Percentiles rank a stretch among this genome's conserved stretches.
Evolutionary conservation across 768 basidiomycete species (phyloP).

Genomic region (Boletus patriciae): DNA sequence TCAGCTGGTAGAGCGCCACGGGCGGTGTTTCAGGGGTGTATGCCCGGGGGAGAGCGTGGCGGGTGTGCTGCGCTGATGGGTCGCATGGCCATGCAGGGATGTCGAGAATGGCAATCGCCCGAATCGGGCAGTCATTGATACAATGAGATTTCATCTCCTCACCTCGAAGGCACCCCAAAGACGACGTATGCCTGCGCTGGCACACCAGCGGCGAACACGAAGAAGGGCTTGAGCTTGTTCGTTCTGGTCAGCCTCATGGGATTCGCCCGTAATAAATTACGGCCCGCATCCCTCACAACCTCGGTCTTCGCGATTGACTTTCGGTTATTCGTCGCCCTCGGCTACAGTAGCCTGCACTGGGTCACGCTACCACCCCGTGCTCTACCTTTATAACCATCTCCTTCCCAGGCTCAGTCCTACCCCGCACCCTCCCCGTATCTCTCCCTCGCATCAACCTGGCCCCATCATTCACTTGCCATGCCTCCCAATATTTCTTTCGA

Average conservation of each 20-base stretch:
- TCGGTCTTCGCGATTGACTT: not conserved
- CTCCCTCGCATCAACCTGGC: not conserved
- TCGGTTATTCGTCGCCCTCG: constrained; percentile 14
- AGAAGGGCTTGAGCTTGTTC: not conserved
- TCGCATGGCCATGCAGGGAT: too few relatives aligned
- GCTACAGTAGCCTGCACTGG: not conserved
- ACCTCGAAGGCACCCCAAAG: not conserved
- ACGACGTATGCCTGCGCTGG: not conserved
- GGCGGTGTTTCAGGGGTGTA: constrained; percentile 3
- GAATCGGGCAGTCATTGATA: not conserved
- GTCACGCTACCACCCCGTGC: constrained; percentile 8
- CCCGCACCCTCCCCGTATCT: not conserved
- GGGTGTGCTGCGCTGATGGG: not conserved
- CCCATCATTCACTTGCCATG: not conserved
- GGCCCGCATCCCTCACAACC: not conserved
- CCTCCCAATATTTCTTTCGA: constrained; percentile 6
- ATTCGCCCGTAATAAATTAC: constrained; percentile 10
- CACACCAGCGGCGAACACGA: constrained; percentile 4
- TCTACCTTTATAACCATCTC: constrained; percentile 5
- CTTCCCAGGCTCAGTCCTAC: not conserved
- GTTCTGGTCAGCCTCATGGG: constrained; percentile 21
- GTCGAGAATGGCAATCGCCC: not conserved
- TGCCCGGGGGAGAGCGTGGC: not conserved
- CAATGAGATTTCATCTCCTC: not conserved
- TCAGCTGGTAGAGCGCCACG: not conserved